phyloP scores from a whole-genome alignment of 192 early-diverging fungal species.

The Coemansia javaensis region DNA sequence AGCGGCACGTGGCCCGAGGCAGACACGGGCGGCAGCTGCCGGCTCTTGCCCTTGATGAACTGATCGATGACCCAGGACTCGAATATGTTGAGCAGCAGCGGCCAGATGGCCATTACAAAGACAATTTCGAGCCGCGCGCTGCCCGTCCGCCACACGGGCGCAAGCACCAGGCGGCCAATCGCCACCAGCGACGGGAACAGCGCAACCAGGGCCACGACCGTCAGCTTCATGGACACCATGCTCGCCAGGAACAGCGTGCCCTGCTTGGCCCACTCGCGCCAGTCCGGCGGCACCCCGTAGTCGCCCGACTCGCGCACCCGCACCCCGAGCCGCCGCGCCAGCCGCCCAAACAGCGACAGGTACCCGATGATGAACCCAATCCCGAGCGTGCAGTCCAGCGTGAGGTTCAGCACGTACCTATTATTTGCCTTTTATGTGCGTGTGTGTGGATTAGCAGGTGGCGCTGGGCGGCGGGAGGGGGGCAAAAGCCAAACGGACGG shows the following conservation, averaged over 20 bases:
- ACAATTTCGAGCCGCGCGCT: slow-evolving; percentile 44
- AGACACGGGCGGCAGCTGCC: neutral
- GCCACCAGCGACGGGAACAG: slow-evolving; percentile 33
- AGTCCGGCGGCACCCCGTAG: slow-evolving; percentile 44
- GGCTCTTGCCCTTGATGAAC: slow-evolving; percentile 37
- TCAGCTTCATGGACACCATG: slow-evolving; percentile 50
- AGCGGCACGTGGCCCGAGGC: slow-evolving; percentile 31
- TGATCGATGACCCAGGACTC: slow-evolving; percentile 52
- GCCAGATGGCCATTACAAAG: slow-evolving; percentile 52
- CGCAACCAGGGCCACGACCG: slow-evolving; percentile 25
- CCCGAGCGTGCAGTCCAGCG: slow-evolving; percentile 47
- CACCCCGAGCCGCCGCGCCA: slow-evolving; percentile 14
- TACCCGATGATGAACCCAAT: slow-evolving; percentile 35
- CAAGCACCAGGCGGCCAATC: slow-evolving; percentile 38
- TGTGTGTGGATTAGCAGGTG: too few relatives aligned
- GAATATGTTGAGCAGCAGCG: slow-evolving; percentile 45
- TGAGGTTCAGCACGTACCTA: slow-evolving; percentile 50
- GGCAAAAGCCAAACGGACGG: neutral
- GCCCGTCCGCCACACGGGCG: slow-evolving; percentile 32
- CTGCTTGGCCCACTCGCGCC: slow-evolving; percentile 42
- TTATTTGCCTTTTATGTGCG: neutral
- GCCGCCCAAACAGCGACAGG: slow-evolving; percentile 16
- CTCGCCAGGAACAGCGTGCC: slow-evolving; percentile 30
- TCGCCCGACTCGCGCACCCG: slow-evolving; percentile 39
- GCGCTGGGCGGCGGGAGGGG: too few relatives aligned